Conservation (phyloP, 192 early-diverging fungal species). For the Linnemannia hyalina region DNA sequence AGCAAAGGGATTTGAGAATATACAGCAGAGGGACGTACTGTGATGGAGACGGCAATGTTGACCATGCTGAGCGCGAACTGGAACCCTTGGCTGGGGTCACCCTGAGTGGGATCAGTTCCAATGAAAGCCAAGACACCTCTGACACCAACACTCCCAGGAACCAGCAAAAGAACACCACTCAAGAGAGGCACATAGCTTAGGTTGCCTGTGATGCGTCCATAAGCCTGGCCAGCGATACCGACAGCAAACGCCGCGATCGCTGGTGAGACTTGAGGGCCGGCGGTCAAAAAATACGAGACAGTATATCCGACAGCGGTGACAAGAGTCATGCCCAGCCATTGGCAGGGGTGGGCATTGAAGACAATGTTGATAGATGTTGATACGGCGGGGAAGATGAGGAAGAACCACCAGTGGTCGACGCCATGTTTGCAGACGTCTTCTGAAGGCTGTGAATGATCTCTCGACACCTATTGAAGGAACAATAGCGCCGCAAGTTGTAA, state of each 20-base stretch:
- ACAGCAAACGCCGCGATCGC: slow-evolving; percentile 83
- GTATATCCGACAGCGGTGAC: slow-evolving; percentile 79
- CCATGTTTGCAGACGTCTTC: slow-evolving; percentile 24
- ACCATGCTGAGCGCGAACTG: slow-evolving; percentile 70
- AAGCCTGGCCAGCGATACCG: slow-evolving; percentile 82
- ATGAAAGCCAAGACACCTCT: slow-evolving; percentile 73
- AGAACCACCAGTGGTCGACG: slow-evolving; percentile 55
- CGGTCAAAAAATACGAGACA: slow-evolving; percentile 71
- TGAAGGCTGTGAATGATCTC: background rate
- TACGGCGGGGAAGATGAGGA: slow-evolving; percentile 58
- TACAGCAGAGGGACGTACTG: slow-evolving; percentile 57
- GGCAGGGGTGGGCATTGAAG: slow-evolving; percentile 67
- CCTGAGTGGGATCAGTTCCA: slow-evolving; percentile 60
- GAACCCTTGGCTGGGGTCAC: slow-evolving; percentile 62
- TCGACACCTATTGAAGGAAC: slow-evolving; percentile 16
- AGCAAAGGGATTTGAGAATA: background rate
- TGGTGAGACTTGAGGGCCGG: slow-evolving; percentile 68
- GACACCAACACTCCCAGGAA: slow-evolving; percentile 84
- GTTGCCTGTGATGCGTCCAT: slow-evolving; percentile 78
- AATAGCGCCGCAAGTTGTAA: background rate
- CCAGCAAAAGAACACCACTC: slow-evolving; percentile 84
- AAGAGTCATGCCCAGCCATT: slow-evolving; percentile 80
- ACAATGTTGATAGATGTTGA: slow-evolving; percentile 64
- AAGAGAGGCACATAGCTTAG: slow-evolving; percentile 86
- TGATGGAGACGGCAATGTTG: slow-evolving; percentile 69